Evolutionary conservation across 2,329 filamentous ascomycete genomes (phyloP).

Genomic region (Blumeriella jaapii): DNA sequence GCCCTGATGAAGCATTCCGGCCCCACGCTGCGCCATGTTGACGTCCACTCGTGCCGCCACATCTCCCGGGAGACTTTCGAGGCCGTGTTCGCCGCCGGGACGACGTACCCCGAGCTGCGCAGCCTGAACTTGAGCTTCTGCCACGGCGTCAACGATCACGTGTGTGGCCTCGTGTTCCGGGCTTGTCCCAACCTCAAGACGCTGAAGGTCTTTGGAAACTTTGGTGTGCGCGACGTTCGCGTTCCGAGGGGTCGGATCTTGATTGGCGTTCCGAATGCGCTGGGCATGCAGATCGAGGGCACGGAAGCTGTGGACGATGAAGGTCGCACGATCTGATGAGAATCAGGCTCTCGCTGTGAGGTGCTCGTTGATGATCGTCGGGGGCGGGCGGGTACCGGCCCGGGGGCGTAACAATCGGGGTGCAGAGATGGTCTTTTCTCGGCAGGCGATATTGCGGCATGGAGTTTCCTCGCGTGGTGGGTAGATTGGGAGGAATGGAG

Average conservation of each 20-base stretch:
- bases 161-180: constrained; percentile 52
- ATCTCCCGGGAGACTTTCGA: constrained; percentile 64
- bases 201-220: constrained; percentile 53
- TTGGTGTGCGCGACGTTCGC: constrained; percentile 44
- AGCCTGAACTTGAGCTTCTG: constrained; percentile 72
- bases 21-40: constrained; percentile 49
- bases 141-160: constrained; percentile 51
- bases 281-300: constrained; percentile 49
- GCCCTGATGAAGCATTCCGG: constrained; percentile 81
- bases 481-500: too few relatives aligned
- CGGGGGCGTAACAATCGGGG: too few relatives aligned
- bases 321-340: too few relatives aligned
- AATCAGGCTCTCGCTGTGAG: too few relatives aligned
- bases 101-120: constrained; percentile 53
- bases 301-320: too few relatives aligned
- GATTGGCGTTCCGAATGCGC: constrained; percentile 46
- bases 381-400: too few relatives aligned
- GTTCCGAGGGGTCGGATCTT: constrained; percentile 45
- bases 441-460: too few relatives aligned
- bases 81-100: constrained; percentile 53
- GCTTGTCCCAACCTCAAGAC: constrained; percentile 48
- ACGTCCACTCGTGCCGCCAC: constrained; percentile 76
- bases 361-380: too few relatives aligned
- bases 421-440: too few relatives aligned
- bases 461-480: too few relatives aligned